These are phyloP conservation scores for Yarrowia sp. DNA, from an alignment of 805 yeast genomes.

Conservation along the genomic window DNA sequence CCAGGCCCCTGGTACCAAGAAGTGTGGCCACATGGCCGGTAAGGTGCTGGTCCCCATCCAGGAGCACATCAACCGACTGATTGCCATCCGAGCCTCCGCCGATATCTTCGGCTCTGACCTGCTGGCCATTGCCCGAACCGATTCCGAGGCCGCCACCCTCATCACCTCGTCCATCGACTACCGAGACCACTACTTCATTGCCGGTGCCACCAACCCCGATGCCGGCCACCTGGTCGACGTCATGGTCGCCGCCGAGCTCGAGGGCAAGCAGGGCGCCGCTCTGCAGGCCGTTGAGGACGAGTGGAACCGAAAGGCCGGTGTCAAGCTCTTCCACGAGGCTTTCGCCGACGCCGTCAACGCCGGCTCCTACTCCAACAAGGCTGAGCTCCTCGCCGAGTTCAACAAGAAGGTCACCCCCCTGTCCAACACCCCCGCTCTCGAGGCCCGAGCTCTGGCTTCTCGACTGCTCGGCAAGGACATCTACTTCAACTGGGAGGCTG, in stretches of 20 bases:
- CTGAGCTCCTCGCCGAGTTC: constrained; percentile 68
- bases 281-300: constrained; percentile 77
- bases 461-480: constrained; percentile 80
- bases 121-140: constrained; percentile 91
- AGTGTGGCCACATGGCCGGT: constrained; percentile 99
- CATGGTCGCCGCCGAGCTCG: constrained; percentile 79
- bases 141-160: constrained; percentile 96
- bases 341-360: constrained; percentile 80
- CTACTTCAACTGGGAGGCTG: constrained; percentile 92
- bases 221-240: constrained; percentile 75
- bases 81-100: constrained; percentile 93
- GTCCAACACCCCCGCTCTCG: constrained; percentile 74
- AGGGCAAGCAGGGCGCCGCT: constrained; percentile 73
- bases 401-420: constrained; percentile 73
- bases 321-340: constrained; percentile 89
- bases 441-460: constrained; percentile 78
- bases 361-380: constrained; percentile 61
- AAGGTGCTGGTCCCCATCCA: constrained; percentile 96
- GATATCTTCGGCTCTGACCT: constrained; percentile 90
- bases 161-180: constrained; percentile 91
- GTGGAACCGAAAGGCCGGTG: constrained; percentile 83
- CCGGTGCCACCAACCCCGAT: constrained; percentile 89
- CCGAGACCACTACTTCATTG: constrained; percentile 91
- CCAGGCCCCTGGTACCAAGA: constrained; percentile 98
- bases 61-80: constrained; percentile 93